Percentiles rank a stretch among this genome's conserved stretches.
Evolutionary conservation across 106 monocot species (phyloP).

Genomic region (Dactylorhiza incarnata): DNA sequence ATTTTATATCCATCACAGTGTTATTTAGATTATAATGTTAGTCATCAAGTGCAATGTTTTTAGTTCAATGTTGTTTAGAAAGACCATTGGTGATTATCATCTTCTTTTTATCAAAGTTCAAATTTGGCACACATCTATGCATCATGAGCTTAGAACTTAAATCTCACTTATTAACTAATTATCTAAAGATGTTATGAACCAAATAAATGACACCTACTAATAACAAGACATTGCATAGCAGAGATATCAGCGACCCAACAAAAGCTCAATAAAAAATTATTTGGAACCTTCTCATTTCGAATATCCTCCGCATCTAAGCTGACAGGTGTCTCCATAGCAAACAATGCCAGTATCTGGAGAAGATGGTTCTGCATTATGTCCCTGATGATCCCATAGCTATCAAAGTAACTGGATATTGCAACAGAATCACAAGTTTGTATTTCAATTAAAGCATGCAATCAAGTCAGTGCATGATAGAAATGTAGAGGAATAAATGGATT

Average conservation of each 20-base stretch:
- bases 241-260: neutral
- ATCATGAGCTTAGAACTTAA: too few relatives aligned
- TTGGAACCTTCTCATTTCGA: slow-evolving; percentile 71
- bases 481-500: too few relatives aligned
- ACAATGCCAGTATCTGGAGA: slow-evolving; percentile 72
- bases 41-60: too few relatives aligned
- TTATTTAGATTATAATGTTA: too few relatives aligned
- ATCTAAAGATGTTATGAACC: neutral
- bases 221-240: neutral
- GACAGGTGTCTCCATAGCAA: slow-evolving; percentile 89
- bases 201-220: neutral
- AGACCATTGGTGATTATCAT: too few relatives aligned
- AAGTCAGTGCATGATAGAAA: neutral
- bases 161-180: too few relatives aligned
- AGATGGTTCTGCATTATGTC: slow-evolving; percentile 96
- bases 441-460: neutral
- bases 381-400: slow-evolving; percentile 78
- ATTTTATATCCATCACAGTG: too few relatives aligned
- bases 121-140: too few relatives aligned
- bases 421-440: neutral
- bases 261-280: neutral
- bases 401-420: slow-evolving; percentile 59
- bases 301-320: slow-evolving; percentile 83
- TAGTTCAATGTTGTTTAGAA: too few relatives aligned
- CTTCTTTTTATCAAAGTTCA: too few relatives aligned